Evolutionary conservation across 1,284 basidiomycete species (phyloP).

Genomic region (Rhodotorula sp.): DNA sequence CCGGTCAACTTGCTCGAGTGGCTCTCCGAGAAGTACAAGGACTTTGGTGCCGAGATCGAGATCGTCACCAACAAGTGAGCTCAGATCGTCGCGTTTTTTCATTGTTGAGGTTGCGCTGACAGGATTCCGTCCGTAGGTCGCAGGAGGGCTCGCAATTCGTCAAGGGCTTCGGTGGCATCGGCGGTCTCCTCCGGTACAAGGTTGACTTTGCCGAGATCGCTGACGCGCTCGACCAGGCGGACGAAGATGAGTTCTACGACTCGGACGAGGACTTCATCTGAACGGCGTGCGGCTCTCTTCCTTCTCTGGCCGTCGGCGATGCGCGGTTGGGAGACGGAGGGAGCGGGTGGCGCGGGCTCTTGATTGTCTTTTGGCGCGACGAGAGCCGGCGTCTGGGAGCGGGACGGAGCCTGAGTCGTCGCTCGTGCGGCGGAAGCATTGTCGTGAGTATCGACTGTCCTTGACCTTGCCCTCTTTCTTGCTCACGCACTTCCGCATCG

Average conservation of each 20-base stretch:
- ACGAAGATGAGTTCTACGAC: conserved; percentile 28
- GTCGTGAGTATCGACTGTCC: background rate
- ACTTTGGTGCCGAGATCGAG: conserved; percentile 92
- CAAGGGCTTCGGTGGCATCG: conserved; percentile 97
- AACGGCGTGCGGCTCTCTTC: conserved; percentile 4
- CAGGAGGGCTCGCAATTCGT: conserved; percentile 99
- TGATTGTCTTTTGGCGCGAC: background rate
- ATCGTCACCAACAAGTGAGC: conserved; percentile 52
- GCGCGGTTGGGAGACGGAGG: conserved; percentile 2
- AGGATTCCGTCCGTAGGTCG: conserved; percentile 53
- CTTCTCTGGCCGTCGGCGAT: background rate
- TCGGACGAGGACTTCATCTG: conserved; percentile 19
- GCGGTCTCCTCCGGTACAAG: conserved; percentile 91
- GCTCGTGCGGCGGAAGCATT: background rate
- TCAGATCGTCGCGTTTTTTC: conserved; percentile 23
- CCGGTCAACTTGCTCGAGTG: conserved; percentile 87
- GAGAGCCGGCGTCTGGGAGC: background rate
- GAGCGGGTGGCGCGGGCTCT: background rate
- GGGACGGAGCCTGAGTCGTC: background rate
- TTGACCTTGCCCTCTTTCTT: no score
- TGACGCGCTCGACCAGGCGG: conserved; percentile 42
- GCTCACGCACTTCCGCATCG: background rate
- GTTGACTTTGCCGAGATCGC: conserved; percentile 75
- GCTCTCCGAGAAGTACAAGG: conserved; percentile 98
- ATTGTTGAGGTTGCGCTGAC: background rate